Percentiles rank a stretch among this genome's conserved stretches.
These are phyloP conservation scores for Penicillium samsonianum DNA, from an alignment of 495 filamentous ascomycete species.

Conservation along the genomic window DNA sequence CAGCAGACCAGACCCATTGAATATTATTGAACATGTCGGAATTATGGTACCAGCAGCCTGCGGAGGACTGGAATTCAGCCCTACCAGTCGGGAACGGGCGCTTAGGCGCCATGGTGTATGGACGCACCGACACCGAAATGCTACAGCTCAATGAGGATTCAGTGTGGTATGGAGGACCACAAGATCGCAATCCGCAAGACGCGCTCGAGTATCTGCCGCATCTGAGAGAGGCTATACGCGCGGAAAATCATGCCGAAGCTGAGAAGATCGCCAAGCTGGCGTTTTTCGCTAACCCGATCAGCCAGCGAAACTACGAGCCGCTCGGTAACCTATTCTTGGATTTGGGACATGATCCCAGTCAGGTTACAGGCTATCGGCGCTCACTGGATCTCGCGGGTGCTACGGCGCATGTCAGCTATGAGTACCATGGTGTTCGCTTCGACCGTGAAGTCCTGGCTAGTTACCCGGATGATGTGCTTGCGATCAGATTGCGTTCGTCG, in stretches of 20 bases:
- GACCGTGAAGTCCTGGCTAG: slow-evolving; percentile 43
- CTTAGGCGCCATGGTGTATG: slow-evolving; percentile 53
- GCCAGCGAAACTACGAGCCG: slow-evolving; percentile 49
- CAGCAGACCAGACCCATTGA: background rate
- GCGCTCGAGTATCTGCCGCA: slow-evolving; percentile 37
- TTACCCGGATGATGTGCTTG: slow-evolving; percentile 45
- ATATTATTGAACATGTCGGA: slow-evolving; percentile 25
- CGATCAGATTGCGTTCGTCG: slow-evolving; percentile 40
- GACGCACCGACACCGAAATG: slow-evolving; percentile 45
- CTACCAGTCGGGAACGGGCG: slow-evolving; percentile 55
- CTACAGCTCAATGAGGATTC: slow-evolving; percentile 56
- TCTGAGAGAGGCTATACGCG: slow-evolving; percentile 43
- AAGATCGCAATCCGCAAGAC: slow-evolving; percentile 45
- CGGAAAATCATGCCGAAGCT: slow-evolving; percentile 44
- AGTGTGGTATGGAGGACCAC: slow-evolving; percentile 52
- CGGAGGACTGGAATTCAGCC: slow-evolving; percentile 27
- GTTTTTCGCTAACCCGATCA: slow-evolving; percentile 48
- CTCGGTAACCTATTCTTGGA: slow-evolving; percentile 48
- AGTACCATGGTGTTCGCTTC: slow-evolving; percentile 31
- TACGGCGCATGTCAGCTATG: slow-evolving; percentile 40
- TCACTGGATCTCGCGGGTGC: slow-evolving; percentile 45
- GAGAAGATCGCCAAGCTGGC: slow-evolving; percentile 39
- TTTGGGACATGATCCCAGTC: slow-evolving; percentile 38
- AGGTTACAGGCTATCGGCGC: slow-evolving; percentile 42
- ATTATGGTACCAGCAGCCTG: slow-evolving; percentile 37